These are phyloP conservation scores for Glutinoglossum americanum DNA, from an alignment of 495 filamentous ascomycete species.

Conservation along the genomic window DNA sequence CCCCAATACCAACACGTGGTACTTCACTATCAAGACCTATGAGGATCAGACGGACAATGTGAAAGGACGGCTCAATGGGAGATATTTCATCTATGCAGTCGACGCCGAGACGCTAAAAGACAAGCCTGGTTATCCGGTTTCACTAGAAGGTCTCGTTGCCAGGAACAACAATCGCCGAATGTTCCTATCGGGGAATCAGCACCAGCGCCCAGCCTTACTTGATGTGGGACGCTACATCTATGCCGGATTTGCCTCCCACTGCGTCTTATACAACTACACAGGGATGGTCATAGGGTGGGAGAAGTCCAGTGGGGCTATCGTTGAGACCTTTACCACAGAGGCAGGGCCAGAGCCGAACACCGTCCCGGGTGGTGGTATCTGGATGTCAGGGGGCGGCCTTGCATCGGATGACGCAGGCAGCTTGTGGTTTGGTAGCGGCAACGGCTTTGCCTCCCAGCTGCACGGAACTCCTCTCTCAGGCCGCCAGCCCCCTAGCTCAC, in stretches of 20 bases:
- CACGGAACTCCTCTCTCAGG: slow-evolving; percentile 17
- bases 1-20: slow-evolving; percentile 9
- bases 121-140: slow-evolving; percentile 13
- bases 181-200: slow-evolving; percentile 17
- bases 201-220: slow-evolving; percentile 18
- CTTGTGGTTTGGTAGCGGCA: slow-evolving; percentile 15
- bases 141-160: slow-evolving; percentile 12
- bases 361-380: slow-evolving; percentile 22
- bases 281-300: slow-evolving; percentile 9
- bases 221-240: slow-evolving; percentile 17
- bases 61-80: slow-evolving; percentile 11
- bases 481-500: slow-evolving; percentile 19
- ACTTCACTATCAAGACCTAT: slow-evolving; percentile 21
- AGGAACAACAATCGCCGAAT: slow-evolving; percentile 15
- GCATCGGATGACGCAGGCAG: slow-evolving; percentile 15
- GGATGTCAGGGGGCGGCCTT: slow-evolving; percentile 21
- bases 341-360: slow-evolving; percentile 10
- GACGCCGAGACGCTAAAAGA: slow-evolving; percentile 17
- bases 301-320: slow-evolving; percentile 6
- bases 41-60: slow-evolving; percentile 4
- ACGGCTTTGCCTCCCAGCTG: slow-evolving; percentile 22
- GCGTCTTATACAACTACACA: slow-evolving; percentile 15
- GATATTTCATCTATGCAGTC: slow-evolving; percentile 18
- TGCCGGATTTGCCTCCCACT: slow-evolving; percentile 19
- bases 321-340: slow-evolving; percentile 17